Base-by-base conservation (phyloP, 2,329 filamentous ascomycete genomes). In the Cercospora sp. region DNA sequence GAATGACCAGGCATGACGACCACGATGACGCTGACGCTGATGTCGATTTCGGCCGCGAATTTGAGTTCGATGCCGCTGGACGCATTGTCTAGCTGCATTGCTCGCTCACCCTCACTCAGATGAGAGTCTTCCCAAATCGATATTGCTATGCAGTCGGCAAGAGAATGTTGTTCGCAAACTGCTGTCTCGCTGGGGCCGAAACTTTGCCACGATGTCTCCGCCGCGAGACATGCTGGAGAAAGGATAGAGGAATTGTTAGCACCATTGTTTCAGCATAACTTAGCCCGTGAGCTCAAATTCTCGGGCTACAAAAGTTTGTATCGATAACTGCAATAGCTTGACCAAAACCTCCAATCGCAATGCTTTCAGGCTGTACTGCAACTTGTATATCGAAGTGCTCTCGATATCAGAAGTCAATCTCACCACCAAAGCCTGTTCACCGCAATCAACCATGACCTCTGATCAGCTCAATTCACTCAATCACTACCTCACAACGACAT, bases 341-440 rank as follows among this genome's bases (percentile, higher is more conserved):
- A 63, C 60, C 2, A 67, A 69, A n/a, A 69, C 63, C 51, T 63
- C 67, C 32, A 7, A n/a, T 1, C 16, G 13, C 40, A 9, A 9
- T 45, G 3, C 16, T 45, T 18, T 45, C 40, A 45, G 6, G n/a
- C 16, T 4, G 40, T 45, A n/a, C 40, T 45, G 16, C 16, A 7
- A 45, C 16, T 7, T 45, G 7, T 45, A 9, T 18, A 3, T 45
- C 3, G n/a, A 2, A 18, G 6, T 45, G 6, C 2, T 45, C 40
- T 18, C 13, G 40, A 45, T 3, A 3, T 26, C 45, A 51, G 26
- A 51, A 51, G 18, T 51, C 45, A 51, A 51, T 24, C 9, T 51
- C 18, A 5, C 45, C 45, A 51, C 26, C 21, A 7, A 51, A 51
- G 10, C 45, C 45, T 51, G 5, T 13, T 3, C 3, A 3, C 16